phyloP scores from a whole-genome alignment of 1,139 yeast species.

The Diutina catenulata region DNA sequence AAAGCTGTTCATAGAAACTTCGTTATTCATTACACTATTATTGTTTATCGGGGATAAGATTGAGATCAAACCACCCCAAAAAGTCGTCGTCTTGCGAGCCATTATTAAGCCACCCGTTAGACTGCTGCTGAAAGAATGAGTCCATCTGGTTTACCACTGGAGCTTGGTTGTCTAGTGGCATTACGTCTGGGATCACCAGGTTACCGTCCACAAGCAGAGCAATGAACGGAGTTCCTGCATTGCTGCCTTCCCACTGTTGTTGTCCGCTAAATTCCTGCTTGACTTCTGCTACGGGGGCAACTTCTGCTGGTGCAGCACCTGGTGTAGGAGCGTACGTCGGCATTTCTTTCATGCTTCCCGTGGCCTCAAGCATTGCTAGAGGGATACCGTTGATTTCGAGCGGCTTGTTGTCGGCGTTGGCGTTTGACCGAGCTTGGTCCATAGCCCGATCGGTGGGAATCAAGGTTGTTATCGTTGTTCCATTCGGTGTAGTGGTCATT shows the following conservation, averaged over 20 bases:
- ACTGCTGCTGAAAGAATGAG: slow-evolving; percentile 64
- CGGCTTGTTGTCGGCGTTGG: slow-evolving; percentile 38
- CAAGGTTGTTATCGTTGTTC: slow-evolving; percentile 80
- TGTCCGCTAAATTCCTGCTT: neutral
- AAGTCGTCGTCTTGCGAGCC: slow-evolving; percentile 63
- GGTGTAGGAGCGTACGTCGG: neutral
- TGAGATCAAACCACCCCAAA: slow-evolving; percentile 80
- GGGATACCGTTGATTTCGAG: slow-evolving; percentile 74
- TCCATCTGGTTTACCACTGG: slow-evolving; percentile 34
- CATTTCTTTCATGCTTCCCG: slow-evolving; percentile 46
- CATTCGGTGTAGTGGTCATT: slow-evolving; percentile 82
- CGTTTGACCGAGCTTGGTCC: slow-evolving; percentile 36
- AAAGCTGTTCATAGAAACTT: neutral
- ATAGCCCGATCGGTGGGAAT: slow-evolving; percentile 80
- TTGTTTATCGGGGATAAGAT: slow-evolving; percentile 1
- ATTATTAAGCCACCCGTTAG: slow-evolving; percentile 65
- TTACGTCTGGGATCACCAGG: neutral
- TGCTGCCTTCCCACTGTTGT: neutral
- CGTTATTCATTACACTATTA: slow-evolving; percentile 1
- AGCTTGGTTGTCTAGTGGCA: slow-evolving; percentile 1
- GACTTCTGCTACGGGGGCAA: neutral
- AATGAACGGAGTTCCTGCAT: too few species aligned
- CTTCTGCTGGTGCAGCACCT: neutral
- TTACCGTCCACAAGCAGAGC: neutral
- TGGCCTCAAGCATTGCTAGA: slow-evolving; percentile 65